Base-by-base conservation (phyloP, 805 yeast genomes). In the Starmerella stigmatis region DNA sequence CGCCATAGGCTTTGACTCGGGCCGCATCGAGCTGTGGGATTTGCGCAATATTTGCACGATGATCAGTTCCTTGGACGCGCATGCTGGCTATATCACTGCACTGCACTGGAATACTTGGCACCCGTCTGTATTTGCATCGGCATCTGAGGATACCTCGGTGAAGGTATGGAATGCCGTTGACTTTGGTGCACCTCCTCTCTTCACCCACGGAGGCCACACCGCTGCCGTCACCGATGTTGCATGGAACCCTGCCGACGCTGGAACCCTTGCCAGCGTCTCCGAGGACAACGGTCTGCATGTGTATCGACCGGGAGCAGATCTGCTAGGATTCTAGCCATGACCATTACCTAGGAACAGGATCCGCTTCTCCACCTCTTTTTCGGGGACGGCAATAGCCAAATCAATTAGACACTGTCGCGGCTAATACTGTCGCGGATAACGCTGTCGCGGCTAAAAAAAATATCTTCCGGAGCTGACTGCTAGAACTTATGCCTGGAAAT, bases 221-320 rank as follows among this genome's bases (percentile, higher is more conserved):
- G 67, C 81, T n/a, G 86, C 89, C 3, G 84, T 88, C 3, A 82
- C 81, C 52, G 96, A 86, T 55, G 64, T 86, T 23, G 72, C 76
- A 27, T 88, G 96, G 96, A 81, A 83, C 46, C 73, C 76, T 0
- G 77, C 77, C 47, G 82, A 76, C 46, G 74, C 76, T 4, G 74
- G 80, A 74, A 69, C 80, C 72, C 51, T 86, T 29, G 79, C 85
- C 3, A 78, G 86, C 56, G 89, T 82, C 5, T 76, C 85, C 0
- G 86, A 81, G 56, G 96, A 88, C 58, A 88, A 88, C 59, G 75
- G 88, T 1, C 64, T 86, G n/a, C 96, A 88, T 50, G 62, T 86
- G 2, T 88, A 94, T 94, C 75, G 72, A 55, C 94, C 95, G 0
- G 60, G 44, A 8, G 43, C 39, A 9, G 48, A 47, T 19, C 3